Evolutionary conservation across 345 rosid genomes (phyloP), one percentile per base, ranked within the genome.

Genomic region (Hibiscus mutabilis): DNA sequence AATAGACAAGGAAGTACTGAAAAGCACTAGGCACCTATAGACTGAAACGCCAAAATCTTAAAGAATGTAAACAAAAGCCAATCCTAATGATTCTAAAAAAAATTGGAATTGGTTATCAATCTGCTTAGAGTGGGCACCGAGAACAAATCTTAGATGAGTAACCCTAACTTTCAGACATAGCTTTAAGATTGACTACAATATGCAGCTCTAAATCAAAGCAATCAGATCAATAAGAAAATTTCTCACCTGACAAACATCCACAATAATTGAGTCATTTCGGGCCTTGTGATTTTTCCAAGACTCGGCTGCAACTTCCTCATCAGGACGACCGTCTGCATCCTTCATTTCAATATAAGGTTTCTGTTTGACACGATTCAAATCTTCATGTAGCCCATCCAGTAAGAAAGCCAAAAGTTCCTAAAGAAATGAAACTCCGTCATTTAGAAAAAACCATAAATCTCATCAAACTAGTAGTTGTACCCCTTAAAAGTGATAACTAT

Each of bases 371-470:
- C 93, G 91, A 78, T 93, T 93, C 84, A 93, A 81, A 76, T 93
- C 98, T 86, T 93, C 98, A 84, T 93, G 98, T 62, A 93, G 78
- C 73, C 97, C 97, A 86, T 91, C 98, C 82, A 93, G 75, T 70
- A 93, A 79, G 77, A 93, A 93, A 19, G 97, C 91, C 77, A 93
- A 87, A 80, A 93, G 90, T 86, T 93, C 98, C 98, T 93, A 63
- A 0, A 31, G 15, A 70, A 31, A 69, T 66, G 18, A n/a, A 24
- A 35, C 37, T 42, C 60, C 69, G 42, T 57, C 14, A 73, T 73
- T 42, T 56, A 16, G 27, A 37, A 51, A 69, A 29, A 69, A 29
- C 33, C 25, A 73, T 8, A 66, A 70, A 59, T 49, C 33, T 44
- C 15, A 73, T 19, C 1, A 9, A 21, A 70, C 4, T 10, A 53